Evolutionary conservation across 257 asterid genomes (phyloP), one percentile per base, ranked within the genome.

Genomic region (Lycium ferocissimum): DNA sequence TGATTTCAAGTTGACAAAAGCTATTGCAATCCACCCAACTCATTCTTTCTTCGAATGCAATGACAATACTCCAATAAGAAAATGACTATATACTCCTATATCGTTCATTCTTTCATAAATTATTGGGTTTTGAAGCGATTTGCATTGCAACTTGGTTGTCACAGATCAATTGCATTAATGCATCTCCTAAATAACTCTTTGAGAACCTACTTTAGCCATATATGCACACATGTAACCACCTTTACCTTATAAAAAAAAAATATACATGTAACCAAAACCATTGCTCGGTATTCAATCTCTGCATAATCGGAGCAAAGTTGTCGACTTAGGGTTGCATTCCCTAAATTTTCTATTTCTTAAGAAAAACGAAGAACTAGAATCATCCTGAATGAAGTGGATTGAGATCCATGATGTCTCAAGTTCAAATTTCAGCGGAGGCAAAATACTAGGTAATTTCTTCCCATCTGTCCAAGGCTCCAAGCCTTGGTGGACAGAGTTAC

Each of bases 171-270:
- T 45, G 58, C 58, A 45, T 45, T 49, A 72, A 18, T 45, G 10
- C 80, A 45, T 72, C 80, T 72, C 14, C 10, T 20, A 72, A 72
- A 47, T 72, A 18, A 43, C 58, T 72, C 80, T 71, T n/a, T 72
- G 54, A 9, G 53, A 70, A 15, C 56, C 79, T 71, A 45, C 79
- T 43, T 71, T 20, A 72, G 2, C 37, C 18, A 10, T 43, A 45
- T 49, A 45, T 43, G 2, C 15, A 9, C 38, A n/a, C 80, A 72
- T 72, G 45, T 49, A 75, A 26, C 61, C 81, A 49, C 33, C 1
- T 26, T 26, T 26, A 26, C 33, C 33, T 26, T 26, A 26, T 26
- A 26, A 26, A 26, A 26, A 26, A 26, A 26, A 26, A 26, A 26
- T 26, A 26, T 49, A n/a, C 80, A 72, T 72, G 45, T 49, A 75